Evolutionary conservation across 441 rosid species (phyloP).

Genomic region (Arabidopsis lyrata): DNA sequence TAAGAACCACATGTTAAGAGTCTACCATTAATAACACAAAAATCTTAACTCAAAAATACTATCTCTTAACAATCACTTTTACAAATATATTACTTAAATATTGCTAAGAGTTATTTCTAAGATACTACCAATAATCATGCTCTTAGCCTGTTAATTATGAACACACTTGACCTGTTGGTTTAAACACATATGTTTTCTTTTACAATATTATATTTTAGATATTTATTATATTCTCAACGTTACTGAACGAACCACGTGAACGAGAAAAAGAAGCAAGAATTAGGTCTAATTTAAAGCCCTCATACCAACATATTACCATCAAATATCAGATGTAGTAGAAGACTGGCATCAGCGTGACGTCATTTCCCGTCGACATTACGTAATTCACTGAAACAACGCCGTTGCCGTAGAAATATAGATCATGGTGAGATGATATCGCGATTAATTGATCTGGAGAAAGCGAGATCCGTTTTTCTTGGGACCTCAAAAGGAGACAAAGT

Average conservation of each 20-base stretch:
- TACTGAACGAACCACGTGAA: constrained; percentile 39
- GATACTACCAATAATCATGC: no score
- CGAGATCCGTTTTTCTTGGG: constrained; percentile 10
- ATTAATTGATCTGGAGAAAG: constrained; percentile 36
- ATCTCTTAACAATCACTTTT: no score
- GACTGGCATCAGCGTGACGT: constrained; percentile 34
- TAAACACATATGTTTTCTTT: constrained; percentile 5
- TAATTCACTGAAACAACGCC: background rate
- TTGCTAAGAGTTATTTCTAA: no score
- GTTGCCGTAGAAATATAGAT: constrained; percentile 3
- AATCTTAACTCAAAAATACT: no score
- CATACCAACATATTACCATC: constrained; percentile 12
- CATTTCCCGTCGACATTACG: constrained; percentile 25
- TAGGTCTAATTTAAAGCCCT: constrained; percentile 37
- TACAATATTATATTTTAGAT: background rate
- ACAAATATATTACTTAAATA: no score
- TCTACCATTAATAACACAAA: no score
- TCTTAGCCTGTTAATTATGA: constrained; percentile 16
- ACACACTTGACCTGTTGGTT: constrained; percentile 3
- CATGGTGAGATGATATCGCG: constrained; percentile 21
- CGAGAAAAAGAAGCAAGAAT: constrained; percentile 12
- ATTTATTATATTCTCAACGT: constrained; percentile 36
- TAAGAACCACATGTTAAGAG: no score
- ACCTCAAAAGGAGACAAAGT: constrained; percentile 38
- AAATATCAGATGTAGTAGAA: constrained; percentile 1